Percentiles rank a stretch among this genome's conserved stretches.
Evolutionary conservation across 2,329 filamentous ascomycete genomes (phyloP).

Genomic region (Cordyceps cicadae): DNA sequence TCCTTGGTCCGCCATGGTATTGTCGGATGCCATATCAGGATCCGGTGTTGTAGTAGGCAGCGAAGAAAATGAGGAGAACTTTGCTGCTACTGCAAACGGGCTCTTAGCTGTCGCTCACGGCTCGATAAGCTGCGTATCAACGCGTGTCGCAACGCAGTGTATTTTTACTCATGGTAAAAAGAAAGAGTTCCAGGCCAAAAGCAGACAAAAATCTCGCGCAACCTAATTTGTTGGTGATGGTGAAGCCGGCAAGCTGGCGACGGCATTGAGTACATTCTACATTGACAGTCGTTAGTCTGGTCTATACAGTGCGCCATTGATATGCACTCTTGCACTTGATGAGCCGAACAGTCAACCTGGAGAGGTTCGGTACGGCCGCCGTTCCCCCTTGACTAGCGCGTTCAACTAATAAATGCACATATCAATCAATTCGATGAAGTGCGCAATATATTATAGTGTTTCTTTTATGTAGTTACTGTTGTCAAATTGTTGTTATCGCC

Average conservation of each 20-base stretch:
- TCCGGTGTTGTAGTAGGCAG: background rate
- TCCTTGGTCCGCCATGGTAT: background rate
- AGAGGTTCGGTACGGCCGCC: no score
- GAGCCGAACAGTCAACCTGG: no score
- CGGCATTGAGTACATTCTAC: background rate
- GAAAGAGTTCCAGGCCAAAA: background rate
- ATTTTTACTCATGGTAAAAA: background rate
- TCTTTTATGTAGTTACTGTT: no score
- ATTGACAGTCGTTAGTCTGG: background rate
- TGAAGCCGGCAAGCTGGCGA: background rate
- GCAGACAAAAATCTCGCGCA: background rate
- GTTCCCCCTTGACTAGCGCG: no score
- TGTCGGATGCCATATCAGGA: background rate
- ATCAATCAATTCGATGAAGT: no score
- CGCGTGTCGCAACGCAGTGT: background rate
- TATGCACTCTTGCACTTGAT: no score
- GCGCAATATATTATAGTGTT: no score
- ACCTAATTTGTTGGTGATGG: background rate
- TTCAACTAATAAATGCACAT: no score
- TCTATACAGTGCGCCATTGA: background rate
- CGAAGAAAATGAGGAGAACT: background rate
- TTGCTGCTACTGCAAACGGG: background rate
- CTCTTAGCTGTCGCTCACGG: background rate
- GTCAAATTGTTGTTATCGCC: no score
- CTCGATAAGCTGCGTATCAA: background rate